Evolutionary conservation across 495 filamentous ascomycete genomes (phyloP), one percentile per base, ranked within the genome.

Genomic region (Penicillium argentinense): DNA sequence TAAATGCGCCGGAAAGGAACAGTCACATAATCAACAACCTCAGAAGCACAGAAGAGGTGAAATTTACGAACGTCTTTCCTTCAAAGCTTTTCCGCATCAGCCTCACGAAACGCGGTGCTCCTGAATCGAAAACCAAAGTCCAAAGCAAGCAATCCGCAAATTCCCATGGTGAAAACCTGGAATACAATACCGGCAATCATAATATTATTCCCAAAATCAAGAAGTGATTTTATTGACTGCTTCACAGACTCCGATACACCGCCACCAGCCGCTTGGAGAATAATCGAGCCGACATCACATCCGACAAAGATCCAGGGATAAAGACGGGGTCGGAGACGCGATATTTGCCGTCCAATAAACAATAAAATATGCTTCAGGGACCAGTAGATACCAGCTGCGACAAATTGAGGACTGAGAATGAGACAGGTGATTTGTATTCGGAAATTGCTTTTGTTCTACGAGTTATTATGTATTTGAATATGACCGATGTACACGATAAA

Each of bases 181-280:
- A 75, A 77, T 18, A 72, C 47, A 0, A 88, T 67, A 38, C 85
- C 85, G 0, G 79, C 81, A 40, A 88, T 72, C 81, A 88, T 85
- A 64, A 84, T 78, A 59, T 84, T 67, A 58, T 75, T 72, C 14
- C 85, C 85, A 39, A 49, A 67, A 13, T 32, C 19, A 1, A 63
- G 56, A 2, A 47, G 54, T 0, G 45, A 22, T 14, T 12, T 26
- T 14, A 13, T 33, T 12, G 2, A 23, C 6, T 16, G 6, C n/a
- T n/a, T n/a, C 3, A 72, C 72, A 8, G 74, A 69, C 4, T 68
- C 67, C 18, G 82, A 77, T n/a, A 87, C 63, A 21, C 63, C 82
- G 25, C 84, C 85, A 25, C 84, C 85, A 8, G 65, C 60, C 27
- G 80, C 80, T 64, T 88, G 85, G 0, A 88, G 67, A 13, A 83